Conservation (phyloP, 140 eudicot genomes). For the Bidens hawaiensis region DNA sequence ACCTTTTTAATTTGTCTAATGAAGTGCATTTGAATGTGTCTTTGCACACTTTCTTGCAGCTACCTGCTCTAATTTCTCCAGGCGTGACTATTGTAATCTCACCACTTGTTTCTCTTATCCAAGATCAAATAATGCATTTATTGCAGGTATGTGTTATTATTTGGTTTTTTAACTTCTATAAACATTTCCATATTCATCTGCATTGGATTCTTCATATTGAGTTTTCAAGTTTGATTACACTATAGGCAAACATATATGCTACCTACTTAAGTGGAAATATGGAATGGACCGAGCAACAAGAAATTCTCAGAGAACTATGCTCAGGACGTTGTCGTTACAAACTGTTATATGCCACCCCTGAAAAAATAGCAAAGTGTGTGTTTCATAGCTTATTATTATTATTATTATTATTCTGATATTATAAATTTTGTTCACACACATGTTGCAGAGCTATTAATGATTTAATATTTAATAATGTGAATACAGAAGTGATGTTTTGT, state of each 20-base stretch:
- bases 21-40: not conserved
- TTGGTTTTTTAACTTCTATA: not conserved
- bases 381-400: no score
- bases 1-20: not conserved
- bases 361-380: conserved; percentile 9
- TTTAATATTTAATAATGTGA: conserved; percentile 7
- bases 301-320: no score
- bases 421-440: no score
- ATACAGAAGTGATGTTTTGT: conserved; percentile 79
- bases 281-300: no score
- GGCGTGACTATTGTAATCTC: conserved; percentile 91
- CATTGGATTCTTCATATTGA: not conserved
- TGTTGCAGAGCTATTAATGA: not conserved
- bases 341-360: conserved; percentile 7
- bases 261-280: conserved; percentile 31
- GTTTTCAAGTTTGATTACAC: conserved; percentile 10
- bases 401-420: not conserved
- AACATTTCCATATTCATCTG: conserved; percentile 13
- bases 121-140: conserved; percentile 98
- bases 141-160: conserved; percentile 51
- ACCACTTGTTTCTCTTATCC: conserved; percentile 94
- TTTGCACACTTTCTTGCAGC: conserved; percentile 44
- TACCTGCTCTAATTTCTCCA: conserved; percentile 82
- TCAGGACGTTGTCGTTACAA: no score
- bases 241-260: conserved; percentile 85